Percentiles rank a stretch among this genome's conserved stretches.
These are phyloP conservation scores for Sarocladium kiliense DNA, from an alignment of 2,329 filamentous ascomycete genomes.

Conservation along the genomic window DNA sequence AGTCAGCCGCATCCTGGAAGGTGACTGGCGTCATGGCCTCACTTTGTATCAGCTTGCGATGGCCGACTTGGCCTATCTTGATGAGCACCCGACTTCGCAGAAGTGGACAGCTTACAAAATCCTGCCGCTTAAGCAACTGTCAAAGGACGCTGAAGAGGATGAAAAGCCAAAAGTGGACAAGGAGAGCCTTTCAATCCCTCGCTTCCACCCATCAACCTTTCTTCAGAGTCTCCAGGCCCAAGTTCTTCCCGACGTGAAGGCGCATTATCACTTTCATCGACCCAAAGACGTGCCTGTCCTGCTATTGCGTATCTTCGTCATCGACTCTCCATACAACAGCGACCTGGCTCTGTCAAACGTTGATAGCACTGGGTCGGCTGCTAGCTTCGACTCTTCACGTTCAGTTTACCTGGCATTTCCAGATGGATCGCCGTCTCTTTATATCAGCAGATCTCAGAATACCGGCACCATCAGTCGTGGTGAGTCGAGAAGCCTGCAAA, in stretches of 20 bases:
- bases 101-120: conserved; percentile 61
- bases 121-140: conserved; percentile 41
- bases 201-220: conserved; percentile 77
- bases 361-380: conserved; percentile 24
- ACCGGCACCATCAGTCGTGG: conserved; percentile 33
- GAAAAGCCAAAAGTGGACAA: conserved; percentile 37
- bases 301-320: conserved; percentile 71
- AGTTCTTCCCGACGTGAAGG: conserved; percentile 73
- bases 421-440: conserved; percentile 71
- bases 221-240: conserved; percentile 69
- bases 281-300: conserved; percentile 64
- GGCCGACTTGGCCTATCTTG: conserved; percentile 61
- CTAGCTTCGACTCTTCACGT: conserved; percentile 58
- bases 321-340: conserved; percentile 76
- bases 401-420: conserved; percentile 80
- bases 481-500: conserved; percentile 61
- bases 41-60: conserved; percentile 64
- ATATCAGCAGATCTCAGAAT: conserved; percentile 51
- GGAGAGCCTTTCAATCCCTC: conserved; percentile 51
- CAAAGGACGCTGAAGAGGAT: conserved; percentile 31
- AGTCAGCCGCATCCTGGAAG: conserved; percentile 57
- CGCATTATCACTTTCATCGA: conserved; percentile 76
- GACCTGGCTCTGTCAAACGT: conserved; percentile 38
- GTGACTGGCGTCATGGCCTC: conserved; percentile 63
- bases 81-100: conserved; percentile 59